Conservation (phyloP, 768 basidiomycete species). For the Kwoniella newhampshirensis region DNA sequence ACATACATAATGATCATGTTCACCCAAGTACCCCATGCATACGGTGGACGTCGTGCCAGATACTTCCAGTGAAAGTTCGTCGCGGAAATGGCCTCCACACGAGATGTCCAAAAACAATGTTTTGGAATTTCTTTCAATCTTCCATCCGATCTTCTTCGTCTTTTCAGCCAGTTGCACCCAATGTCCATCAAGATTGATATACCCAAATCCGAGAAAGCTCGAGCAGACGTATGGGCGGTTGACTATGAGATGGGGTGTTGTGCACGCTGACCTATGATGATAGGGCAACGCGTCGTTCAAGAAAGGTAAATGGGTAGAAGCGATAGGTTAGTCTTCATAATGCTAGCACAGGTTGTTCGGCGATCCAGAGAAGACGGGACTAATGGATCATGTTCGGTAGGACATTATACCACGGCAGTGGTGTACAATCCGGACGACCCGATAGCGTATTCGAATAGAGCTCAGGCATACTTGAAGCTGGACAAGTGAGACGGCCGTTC, state of each 20-base stretch:
- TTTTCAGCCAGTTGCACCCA: too few relatives aligned
- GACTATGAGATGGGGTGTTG: too few relatives aligned
- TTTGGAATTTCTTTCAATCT: too few relatives aligned
- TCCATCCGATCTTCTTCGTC: too few relatives aligned
- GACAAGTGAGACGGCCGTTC: conserved; percentile 71
- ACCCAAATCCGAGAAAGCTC: conserved; percentile 11
- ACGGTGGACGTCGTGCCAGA: too few relatives aligned
- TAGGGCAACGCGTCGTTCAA: conserved; percentile 90
- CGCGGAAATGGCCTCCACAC: too few relatives aligned
- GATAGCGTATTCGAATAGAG: conserved; percentile 82
- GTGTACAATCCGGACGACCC: conserved; percentile 68
- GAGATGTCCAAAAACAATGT: too few relatives aligned
- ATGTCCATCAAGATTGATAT: conserved; percentile 21
- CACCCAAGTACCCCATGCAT: too few relatives aligned
- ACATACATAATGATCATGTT: too few relatives aligned
- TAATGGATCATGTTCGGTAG: conserved; percentile 15
- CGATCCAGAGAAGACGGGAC: neutral
- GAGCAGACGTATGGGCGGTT: conserved; percentile 22
- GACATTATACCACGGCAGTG: conserved; percentile 80
- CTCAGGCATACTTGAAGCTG: conserved; percentile 88
- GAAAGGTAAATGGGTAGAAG: conserved; percentile 69
- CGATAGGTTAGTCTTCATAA: conserved; percentile 59
- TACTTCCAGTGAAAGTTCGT: too few relatives aligned
- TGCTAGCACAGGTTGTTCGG: neutral
- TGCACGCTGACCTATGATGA: too few relatives aligned